Percentiles rank a stretch among this genome's conserved stretches.
Evolutionary conservation across 257 asterid species (phyloP).

Genomic region (Solanum acaule): DNA sequence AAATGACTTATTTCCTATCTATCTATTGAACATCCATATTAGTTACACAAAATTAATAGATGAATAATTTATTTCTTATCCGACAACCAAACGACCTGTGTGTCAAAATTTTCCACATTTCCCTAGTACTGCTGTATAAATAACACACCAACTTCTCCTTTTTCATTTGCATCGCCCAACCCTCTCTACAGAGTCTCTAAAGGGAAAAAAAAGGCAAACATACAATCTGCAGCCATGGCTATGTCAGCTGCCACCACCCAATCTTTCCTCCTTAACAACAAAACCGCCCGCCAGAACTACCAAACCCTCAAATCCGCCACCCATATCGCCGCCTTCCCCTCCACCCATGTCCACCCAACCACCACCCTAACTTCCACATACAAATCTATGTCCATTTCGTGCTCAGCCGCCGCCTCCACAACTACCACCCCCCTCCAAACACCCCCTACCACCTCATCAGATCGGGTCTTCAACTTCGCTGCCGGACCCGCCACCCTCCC

Average conservation of each 20-base stretch:
- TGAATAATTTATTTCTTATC: no score
- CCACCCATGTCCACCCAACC: constrained; percentile 20
- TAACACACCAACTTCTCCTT: background rate
- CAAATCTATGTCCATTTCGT: constrained; percentile 30
- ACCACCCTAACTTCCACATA: background rate
- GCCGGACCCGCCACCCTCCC: constrained; percentile 95
- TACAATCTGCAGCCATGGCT: constrained; percentile 7
- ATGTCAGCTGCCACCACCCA: constrained; percentile 33
- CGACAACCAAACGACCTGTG: background rate
- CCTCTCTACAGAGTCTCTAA: background rate
- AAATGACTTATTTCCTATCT: no score
- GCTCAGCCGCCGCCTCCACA: constrained; percentile 27
- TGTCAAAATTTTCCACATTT: background rate
- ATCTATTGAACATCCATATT: no score
- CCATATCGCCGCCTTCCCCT: constrained; percentile 37
- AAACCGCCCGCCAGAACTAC: constrained; percentile 7
- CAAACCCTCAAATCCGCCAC: constrained; percentile 16
- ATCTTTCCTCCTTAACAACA: constrained; percentile 12
- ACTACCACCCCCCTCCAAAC: constrained; percentile 27
- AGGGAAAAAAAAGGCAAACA: background rate
- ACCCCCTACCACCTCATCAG: constrained; percentile 39
- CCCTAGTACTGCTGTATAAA: background rate
- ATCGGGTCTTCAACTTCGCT: constrained; percentile 90
- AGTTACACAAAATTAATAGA: rapidly evolving
- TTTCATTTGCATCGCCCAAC: background rate